phyloP scores from a whole-genome alignment of 1,139 yeast species.

The Saccharomyces hybrid region DNA sequence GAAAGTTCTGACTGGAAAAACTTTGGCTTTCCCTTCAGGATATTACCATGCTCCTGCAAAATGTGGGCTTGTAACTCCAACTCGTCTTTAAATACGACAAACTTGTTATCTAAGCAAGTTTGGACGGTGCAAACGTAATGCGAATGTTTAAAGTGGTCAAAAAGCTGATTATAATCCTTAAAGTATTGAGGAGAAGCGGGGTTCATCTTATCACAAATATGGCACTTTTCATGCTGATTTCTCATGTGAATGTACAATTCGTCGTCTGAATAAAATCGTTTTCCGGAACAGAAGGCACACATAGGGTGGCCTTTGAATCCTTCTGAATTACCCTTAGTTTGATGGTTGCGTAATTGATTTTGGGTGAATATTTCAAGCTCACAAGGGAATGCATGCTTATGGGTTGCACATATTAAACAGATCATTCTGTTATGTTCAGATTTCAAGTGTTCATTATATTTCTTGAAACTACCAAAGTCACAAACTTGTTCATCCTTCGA shows the following conservation, averaged over 20 bases:
- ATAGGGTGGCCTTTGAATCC: slow-evolving; percentile 89
- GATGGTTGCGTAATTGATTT: slow-evolving; percentile 63
- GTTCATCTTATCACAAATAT: slow-evolving; percentile 71
- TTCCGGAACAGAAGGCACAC: slow-evolving; percentile 73
- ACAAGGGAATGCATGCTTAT: slow-evolving; percentile 67
- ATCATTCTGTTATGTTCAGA: slow-evolving; percentile 52
- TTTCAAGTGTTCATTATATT: slow-evolving; percentile 58
- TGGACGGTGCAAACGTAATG: slow-evolving; percentile 81
- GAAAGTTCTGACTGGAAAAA: slow-evolving; percentile 63
- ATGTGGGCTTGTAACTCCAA: slow-evolving; percentile 84
- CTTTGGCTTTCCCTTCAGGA: slow-evolving; percentile 40
- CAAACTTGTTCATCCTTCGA: slow-evolving; percentile 23
- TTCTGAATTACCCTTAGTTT: slow-evolving; percentile 51
- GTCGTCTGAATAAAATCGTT: slow-evolving; percentile 80
- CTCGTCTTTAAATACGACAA: slow-evolving; percentile 85
- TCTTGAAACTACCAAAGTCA: slow-evolving; percentile 43
- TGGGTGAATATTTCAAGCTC: slow-evolving; percentile 61
- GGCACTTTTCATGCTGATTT: slow-evolving; percentile 81
- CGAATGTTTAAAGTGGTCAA: slow-evolving; percentile 59
- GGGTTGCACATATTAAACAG: slow-evolving; percentile 69
- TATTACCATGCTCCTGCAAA: slow-evolving; percentile 70
- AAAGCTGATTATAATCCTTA: slow-evolving; percentile 64
- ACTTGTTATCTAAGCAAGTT: slow-evolving; percentile 78
- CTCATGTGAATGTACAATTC: slow-evolving; percentile 78
- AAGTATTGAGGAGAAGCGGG: slow-evolving; percentile 70